Evolutionary conservation across 2,329 filamentous ascomycete genomes (phyloP), one percentile per base, ranked within the genome.

Genomic region (Diplocarpon mali): DNA sequence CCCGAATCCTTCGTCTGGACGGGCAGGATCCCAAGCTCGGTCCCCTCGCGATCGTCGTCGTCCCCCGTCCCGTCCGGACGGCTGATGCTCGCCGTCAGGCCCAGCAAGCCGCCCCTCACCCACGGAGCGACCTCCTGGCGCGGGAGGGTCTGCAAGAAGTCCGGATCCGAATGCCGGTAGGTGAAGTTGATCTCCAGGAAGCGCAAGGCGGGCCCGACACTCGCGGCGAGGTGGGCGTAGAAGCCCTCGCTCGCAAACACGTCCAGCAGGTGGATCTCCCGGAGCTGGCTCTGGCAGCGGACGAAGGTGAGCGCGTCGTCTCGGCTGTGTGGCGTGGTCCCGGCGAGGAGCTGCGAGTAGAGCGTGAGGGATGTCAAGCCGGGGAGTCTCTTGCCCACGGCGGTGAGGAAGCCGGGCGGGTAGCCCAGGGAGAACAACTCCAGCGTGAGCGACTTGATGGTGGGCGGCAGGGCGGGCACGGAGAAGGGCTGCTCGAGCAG

Each of bases 401-500:
- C 53, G 8, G 55, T 60, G 12, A 71, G 59, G 53, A 69, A 72
- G 10, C 62, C 64, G 0, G 63, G 61, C 7, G 62, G 67, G 52
- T 69, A 72, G 29, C 69, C 69, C 5, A 71, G 58, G 11, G 62
- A 63, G 62, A 72, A 72, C 24, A 70, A 61, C 51, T 72, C 69
- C 35, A 72, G 64, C 0, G 67, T 70, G 2, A 72, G 58, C 44
- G 57, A 57, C 29, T 66, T 65, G 50, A 71, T 68, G 15, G 53
- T 56, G 12, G 42, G 20, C 0, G 69, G 69, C 0, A 71, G 57
- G 2, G 54, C 47, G 2, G 67, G 64, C 16, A 69, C 54, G 0
- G 57, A 52, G 54, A 60, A 64, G 11, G 61, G 53, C 11, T 51
- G 36, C 3, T 24, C 41, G 31, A 72, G 61, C 7, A 66, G 52